Evolutionary conservation across 345 rosid genomes (phyloP), one percentile per base, ranked within the genome.

Genomic region (Heritiera littoralis): DNA sequence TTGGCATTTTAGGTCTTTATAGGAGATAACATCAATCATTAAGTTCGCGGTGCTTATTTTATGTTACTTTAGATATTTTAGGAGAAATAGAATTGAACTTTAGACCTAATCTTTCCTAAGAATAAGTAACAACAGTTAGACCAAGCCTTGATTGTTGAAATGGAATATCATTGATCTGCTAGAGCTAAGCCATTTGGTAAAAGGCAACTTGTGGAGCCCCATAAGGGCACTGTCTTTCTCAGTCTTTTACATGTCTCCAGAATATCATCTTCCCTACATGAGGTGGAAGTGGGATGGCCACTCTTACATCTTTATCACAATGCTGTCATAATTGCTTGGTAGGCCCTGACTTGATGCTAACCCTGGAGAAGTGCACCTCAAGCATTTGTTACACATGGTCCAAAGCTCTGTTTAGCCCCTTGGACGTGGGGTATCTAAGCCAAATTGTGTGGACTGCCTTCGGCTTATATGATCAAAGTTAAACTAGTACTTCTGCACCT

Each of bases 321-420:
- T 79, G 95, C 97, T 51, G 95, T 96, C 74, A 90, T 92, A 28
- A 90, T 86, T 48, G 75, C 68, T 28, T 78, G 14, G 59, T 75
- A 63, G 72, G 84, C 70, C 70, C 78, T 66, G 51, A 51, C 75
- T 32, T 60, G 74, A 55, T 60, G 72, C 20, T 77, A 46, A 71
- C 41, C 9, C 15, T 59, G n/a, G 61, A 77, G 40, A 8, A 43
- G 45, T 54, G 66, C 41, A 66, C 52, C 20, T 3, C n/a, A 12
- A 3, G 52, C 55, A 60, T 54, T 67, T 76, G 67, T 68, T 9
- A 54, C 71, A 51, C 3, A 18, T 20, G 68, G 76, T 7, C 77
- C 68, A 52, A 76, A 51, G 9, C 38, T 13, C 12, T 38, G 38
- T 7, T 46, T 35, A 43, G 72, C 41, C 32, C 66, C 73, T 58